Evolutionary conservation across 2,329 filamentous ascomycete genomes (phyloP).

Genomic region (Septoria linicola): DNA sequence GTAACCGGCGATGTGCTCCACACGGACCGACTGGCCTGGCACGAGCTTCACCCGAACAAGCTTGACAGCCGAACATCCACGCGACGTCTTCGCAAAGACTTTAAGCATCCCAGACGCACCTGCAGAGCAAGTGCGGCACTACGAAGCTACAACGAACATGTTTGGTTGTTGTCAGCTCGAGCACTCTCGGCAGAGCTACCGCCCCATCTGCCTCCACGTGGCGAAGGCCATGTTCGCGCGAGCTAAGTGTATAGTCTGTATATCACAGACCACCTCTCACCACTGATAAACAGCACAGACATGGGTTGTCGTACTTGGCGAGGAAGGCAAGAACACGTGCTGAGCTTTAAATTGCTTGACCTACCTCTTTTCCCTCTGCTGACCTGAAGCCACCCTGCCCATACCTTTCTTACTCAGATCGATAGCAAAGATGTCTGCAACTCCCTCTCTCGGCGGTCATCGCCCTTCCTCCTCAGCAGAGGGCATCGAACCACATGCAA

Average conservation of each 20-base stretch:
- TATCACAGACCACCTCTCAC: not conserved
- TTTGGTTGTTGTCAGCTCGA: slow-evolving; percentile 1
- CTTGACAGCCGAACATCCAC: not conserved
- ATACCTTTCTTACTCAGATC: not conserved
- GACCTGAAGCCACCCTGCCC: not conserved
- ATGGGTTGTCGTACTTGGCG: not conserved
- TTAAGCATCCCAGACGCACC: slow-evolving; percentile 3
- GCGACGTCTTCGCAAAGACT: slow-evolving; percentile 1
- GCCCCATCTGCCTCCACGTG: slow-evolving; percentile 6
- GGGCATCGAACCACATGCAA: not conserved
- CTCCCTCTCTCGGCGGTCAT: not conserved
- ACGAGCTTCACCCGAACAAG: not conserved
- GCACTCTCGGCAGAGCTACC: not conserved
- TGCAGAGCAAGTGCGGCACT: not conserved
- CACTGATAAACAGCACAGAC: not conserved
- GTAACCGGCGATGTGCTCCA: slow-evolving; percentile 6
- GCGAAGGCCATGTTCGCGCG: not conserved
- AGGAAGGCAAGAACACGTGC: too few relatives aligned
- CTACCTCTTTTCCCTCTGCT: not conserved
- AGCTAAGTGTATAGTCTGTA: not conserved
- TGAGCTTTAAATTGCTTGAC: not conserved
- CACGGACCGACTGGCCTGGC: slow-evolving; percentile 2
- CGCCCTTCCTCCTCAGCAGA: slow-evolving; percentile 9
- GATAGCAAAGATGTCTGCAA: not conserved
- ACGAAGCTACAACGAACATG: not conserved